Conservation (phyloP, 1,284 basidiomycete species). For the Marasmius fiardii region DNA sequence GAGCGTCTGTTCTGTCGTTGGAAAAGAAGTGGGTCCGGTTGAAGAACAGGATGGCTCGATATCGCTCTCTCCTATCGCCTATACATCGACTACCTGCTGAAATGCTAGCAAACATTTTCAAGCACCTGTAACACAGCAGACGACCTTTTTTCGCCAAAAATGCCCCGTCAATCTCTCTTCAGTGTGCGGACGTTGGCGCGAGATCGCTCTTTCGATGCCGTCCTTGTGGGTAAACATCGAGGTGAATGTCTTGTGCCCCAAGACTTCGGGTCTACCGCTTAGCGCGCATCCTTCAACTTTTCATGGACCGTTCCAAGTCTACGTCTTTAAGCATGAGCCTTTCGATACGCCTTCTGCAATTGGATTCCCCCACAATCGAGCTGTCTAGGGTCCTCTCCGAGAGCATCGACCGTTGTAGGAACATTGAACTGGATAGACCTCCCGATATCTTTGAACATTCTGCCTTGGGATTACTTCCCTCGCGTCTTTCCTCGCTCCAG, state of each 20-base stretch:
- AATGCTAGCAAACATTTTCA: not conserved
- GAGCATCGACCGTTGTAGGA: no score
- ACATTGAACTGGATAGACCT: no score
- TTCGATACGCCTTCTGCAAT: not conserved
- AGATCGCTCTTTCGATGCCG: not conserved
- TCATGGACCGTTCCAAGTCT: not conserved
- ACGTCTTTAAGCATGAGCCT: not conserved
- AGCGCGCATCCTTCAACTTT: not conserved
- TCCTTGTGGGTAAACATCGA: not conserved
- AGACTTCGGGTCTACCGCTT: not conserved
- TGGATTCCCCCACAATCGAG: not conserved
- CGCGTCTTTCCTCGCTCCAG: not conserved
- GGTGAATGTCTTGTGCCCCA: not conserved
- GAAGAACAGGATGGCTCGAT: not conserved
- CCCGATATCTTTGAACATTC: not conserved
- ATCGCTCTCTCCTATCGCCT: not conserved
- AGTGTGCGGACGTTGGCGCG: slow-evolving; percentile 1
- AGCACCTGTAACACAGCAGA: not conserved
- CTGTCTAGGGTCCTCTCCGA: no score
- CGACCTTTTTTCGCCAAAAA: not conserved
- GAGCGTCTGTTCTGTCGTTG: not conserved
- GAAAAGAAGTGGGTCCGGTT: not conserved
- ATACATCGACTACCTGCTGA: not conserved
- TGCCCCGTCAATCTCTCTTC: not conserved
- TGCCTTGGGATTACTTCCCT: not conserved